A percentile compares a stretch with the other conserved stretches of the same genome.
phyloP scores from a whole-genome alignment of 768 basidiomycete genomes.

The Lentinula edodes region DNA sequence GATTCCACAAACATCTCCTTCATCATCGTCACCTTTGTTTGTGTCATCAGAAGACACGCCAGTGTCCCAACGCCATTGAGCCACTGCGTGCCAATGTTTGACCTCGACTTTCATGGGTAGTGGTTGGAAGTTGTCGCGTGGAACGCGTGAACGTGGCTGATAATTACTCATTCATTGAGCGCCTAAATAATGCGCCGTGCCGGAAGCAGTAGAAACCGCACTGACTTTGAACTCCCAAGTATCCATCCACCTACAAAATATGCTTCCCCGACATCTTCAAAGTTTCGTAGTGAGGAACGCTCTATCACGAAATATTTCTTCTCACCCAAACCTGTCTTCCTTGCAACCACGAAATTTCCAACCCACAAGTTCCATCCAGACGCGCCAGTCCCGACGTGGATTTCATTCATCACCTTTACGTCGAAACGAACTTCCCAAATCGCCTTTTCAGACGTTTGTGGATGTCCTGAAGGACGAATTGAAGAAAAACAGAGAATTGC shows the following conservation, averaged over 20 bases:
- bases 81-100: conserved; percentile 85
- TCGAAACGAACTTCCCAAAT: conserved; percentile 69
- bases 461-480: conserved; percentile 91
- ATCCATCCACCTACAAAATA: conserved; percentile 9
- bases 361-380: background rate
- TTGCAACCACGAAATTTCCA: background rate
- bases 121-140: background rate
- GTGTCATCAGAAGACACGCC: conserved; percentile 33
- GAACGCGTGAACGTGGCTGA: background rate
- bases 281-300: conserved; percentile 23
- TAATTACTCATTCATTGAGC: background rate
- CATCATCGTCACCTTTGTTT: conserved; percentile 36
- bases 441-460: conserved; percentile 95
- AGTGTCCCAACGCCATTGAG: conserved; percentile 84
- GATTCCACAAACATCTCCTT: conserved; percentile 73
- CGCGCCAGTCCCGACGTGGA: conserved; percentile 10
- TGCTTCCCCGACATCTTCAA: conserved; percentile 46
- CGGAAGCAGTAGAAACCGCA: background rate
- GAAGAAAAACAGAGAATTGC: conserved; percentile 87
- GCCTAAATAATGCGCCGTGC: background rate
- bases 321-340: conserved; percentile 2
- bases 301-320: conserved; percentile 14
- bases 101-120: conserved; percentile 69
- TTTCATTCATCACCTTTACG: conserved; percentile 68
- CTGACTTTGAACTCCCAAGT: too few species aligned